phyloP scores from a whole-genome alignment of 345 rosid genomes.

The Eucalyptus regnans region DNA sequence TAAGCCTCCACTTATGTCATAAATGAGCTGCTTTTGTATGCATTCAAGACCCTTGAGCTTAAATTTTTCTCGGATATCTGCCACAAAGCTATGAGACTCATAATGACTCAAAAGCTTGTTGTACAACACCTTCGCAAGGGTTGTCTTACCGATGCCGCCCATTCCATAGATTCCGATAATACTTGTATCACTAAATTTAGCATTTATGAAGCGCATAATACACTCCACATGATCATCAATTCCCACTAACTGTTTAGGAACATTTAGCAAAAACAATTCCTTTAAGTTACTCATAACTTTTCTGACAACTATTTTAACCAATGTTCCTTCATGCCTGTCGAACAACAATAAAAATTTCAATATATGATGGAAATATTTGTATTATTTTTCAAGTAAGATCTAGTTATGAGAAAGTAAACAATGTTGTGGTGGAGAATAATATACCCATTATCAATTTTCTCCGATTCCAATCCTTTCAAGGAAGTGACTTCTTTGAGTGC shows the following conservation, averaged over 20 bases:
- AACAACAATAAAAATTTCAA: background rate
- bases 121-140: fast-evolving
- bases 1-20: fast-evolving
- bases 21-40: background rate
- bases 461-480: no score
- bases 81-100: background rate
- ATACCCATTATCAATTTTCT: no score
- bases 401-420: no score
- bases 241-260: no score
- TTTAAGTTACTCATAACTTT: no score
- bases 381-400: no score
- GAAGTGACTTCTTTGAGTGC: fast-evolving
- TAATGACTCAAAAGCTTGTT: fast-evolving
- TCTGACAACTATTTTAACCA: fast-evolving
- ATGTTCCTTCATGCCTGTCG: no score
- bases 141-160: no score
- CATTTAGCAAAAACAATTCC: fast-evolving
- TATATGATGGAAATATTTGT: fast-evolving
- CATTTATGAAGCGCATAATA: fast-evolving
- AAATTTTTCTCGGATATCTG: no score
- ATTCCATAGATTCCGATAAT: no score
- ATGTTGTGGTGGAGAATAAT: no score
- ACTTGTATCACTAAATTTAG: fast-evolving
- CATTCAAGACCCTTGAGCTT: fast-evolving
- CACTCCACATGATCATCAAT: no score